Evolutionary conservation across 2,329 filamentous ascomycete species (phyloP), one percentile per base, ranked within the genome.

Genomic region (Pyricularia pennisetigena): DNA sequence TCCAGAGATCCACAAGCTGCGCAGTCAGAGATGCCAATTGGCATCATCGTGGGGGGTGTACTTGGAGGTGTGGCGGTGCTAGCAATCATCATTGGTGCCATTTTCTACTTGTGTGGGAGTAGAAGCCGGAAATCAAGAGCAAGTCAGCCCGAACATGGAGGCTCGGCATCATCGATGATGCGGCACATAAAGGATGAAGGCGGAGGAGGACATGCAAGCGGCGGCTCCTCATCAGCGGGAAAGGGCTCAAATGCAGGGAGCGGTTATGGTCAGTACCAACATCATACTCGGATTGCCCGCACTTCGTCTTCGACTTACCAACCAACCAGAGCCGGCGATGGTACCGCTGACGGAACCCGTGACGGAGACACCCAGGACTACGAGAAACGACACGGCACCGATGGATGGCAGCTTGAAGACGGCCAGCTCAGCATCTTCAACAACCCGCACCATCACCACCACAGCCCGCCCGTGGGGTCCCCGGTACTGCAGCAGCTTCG

Each of bases 251-350:
- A 6, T 26, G 8, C 57, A 23, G 57, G 57, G 12, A 61, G 57
- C 57, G 57, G n/a, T 23, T 9, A 26, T 26, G 23, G 8, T 12
- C 57, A 65, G 16, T 28, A 62, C 29, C 66, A 35, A 16, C 14
- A 59, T 20, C 26, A 57, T 26, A 24, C 16, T 41, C 5, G 30
- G 28, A 29, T 61, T n/a, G 54, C 32, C 49, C 66, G 66, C 29
- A 67, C 29, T 4, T 67, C 66, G 9, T 67, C 66, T 29, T 35
- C 32, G 66, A 67, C 57, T 12, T 67, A 61, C 54, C 49, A 62
- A 7, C 66, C 66, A 24, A 67, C 66, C 9, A 41, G 65, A 54
- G 66, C 16, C 24, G 66, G 57, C 9, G 4, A 24, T 26, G 24
- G 49, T 16, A 35, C 28, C 7, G n/a, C 26, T 20, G 35, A 32